Base-by-base conservation (phyloP, 352 stramenopile species). In the Globisporangium middletonii region DNA sequence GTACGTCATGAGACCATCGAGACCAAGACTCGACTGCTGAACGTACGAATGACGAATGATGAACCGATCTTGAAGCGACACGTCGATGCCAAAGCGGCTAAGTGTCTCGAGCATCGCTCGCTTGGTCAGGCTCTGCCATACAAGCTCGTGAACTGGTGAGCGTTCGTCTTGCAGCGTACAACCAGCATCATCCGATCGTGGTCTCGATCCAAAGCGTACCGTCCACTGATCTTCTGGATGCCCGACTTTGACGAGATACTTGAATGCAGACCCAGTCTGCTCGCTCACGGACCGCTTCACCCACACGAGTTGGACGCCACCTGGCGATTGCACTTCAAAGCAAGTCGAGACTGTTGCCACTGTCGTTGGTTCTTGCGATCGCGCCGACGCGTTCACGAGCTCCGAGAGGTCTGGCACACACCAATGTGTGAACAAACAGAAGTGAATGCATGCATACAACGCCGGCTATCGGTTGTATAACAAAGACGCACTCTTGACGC, bases 21-120 rank as follows among this genome's bases (percentile, higher is more conserved):
- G 33, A 35, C 26, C 41, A 18, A 48, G 16, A 19, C 37, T 42
- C 16, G 49, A 54, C 13, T 18, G 7, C 16, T 23, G 16, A 15
- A 27, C 52, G 52, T 51, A 57, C 52, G 52, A 33, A 7, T 57
- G 52, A 15, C 52, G 52, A 51, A 57, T 46, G 41, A 57, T 30
- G 35, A 57, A 57, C 19, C 52, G 33, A 35, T 57, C 52, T n/a
- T 30, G 41, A 3, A 57, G 23, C 13, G 33, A 35, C 1, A 28
- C 35, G 11, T 57, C 52, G 38, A 57, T 30, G 27, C 52, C 30
- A 19, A 49, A 16, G 5, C n/a, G 8, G n/a, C 49, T 16, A 11
- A 54, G 49, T 4, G 16, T 54, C 49, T 54, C 43, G n/a, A 48
- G 16, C 43, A 48, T 48, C 16, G n/a, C n/a, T 2, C 28, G 43